Percentiles rank a stretch among this genome's conserved stretches.
These are phyloP conservation scores for Pharnaceum exiguum DNA, from an alignment of 148 eudicot species.

Conservation along the genomic window DNA sequence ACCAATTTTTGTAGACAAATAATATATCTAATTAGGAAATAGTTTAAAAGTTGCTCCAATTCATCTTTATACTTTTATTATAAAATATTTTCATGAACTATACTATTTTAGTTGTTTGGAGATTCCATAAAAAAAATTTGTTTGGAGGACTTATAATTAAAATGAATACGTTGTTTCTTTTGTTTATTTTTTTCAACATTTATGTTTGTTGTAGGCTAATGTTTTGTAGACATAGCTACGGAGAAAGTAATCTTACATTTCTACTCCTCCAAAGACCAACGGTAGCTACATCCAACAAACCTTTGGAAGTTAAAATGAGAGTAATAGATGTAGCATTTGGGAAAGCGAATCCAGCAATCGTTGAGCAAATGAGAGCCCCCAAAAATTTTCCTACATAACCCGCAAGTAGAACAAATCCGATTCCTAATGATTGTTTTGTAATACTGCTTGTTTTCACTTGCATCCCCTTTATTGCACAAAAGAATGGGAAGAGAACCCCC, in stretches of 20 bases:
- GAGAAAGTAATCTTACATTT: background rate
- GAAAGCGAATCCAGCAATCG: background rate
- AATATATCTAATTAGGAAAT: no score
- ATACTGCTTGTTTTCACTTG: background rate
- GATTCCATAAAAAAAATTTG: no score
- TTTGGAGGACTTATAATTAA: no score
- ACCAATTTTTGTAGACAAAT: no score
- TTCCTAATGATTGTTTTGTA: background rate
- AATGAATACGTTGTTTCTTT: no score
- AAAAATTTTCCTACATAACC: slow-evolving; percentile 12
- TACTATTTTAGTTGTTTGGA: no score
- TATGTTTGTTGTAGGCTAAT: background rate
- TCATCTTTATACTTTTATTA: no score
- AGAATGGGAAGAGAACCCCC: slow-evolving; percentile 10
- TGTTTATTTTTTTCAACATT: background rate
- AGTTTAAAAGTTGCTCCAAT: no score
- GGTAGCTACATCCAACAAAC: slow-evolving; percentile 8
- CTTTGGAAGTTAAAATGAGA: slow-evolving; percentile 7
- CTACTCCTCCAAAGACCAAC: background rate
- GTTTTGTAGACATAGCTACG: background rate
- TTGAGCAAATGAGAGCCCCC: background rate
- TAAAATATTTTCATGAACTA: no score
- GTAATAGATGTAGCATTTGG: background rate
- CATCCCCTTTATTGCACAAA: slow-evolving; percentile 8
- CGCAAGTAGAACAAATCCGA: background rate